These are phyloP conservation scores for Euphorbia pulcherrima DNA, from an alignment of 345 rosid species.

Conservation along the genomic window DNA sequence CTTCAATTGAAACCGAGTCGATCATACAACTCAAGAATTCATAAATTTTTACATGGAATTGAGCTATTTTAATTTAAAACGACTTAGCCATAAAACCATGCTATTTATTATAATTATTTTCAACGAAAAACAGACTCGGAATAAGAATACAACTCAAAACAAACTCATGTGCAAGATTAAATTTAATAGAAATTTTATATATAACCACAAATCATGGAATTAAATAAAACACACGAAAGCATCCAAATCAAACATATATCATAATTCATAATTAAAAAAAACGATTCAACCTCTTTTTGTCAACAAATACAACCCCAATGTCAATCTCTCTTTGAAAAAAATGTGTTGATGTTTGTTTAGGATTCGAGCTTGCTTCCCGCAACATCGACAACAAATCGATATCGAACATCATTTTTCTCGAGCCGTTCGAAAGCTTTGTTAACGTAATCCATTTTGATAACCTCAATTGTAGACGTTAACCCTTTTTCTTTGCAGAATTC, in stretches of 20 bases:
- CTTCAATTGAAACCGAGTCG: too few species aligned
- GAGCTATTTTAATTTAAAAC: too few species aligned
- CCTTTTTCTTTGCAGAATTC: conserved; percentile 65
- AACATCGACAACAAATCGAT: conserved; percentile 82
- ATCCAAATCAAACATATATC: not conserved
- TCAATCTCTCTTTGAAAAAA: too few species aligned
- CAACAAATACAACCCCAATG: too few species aligned
- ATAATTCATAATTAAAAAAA: not conserved
- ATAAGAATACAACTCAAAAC: too few species aligned
- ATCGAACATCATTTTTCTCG: conserved; percentile 89
- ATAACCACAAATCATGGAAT: not conserved
- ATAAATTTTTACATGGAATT: too few species aligned
- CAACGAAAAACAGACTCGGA: too few species aligned
- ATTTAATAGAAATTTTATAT: too few species aligned
- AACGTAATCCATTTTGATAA: conserved; percentile 73
- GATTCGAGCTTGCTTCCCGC: conserved; percentile 72
- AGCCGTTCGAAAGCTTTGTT: conserved; percentile 84
- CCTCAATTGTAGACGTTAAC: conserved; percentile 67
- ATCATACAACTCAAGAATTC: too few species aligned
- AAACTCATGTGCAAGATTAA: too few species aligned
- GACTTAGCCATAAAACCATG: too few species aligned
- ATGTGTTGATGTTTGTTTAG: not conserved
- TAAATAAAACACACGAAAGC: not conserved
- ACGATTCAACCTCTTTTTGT: not conserved
- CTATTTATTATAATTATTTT: too few species aligned